Conservation (phyloP, 108 stramenopile genomes). For the Fistulifera solaris region DNA sequence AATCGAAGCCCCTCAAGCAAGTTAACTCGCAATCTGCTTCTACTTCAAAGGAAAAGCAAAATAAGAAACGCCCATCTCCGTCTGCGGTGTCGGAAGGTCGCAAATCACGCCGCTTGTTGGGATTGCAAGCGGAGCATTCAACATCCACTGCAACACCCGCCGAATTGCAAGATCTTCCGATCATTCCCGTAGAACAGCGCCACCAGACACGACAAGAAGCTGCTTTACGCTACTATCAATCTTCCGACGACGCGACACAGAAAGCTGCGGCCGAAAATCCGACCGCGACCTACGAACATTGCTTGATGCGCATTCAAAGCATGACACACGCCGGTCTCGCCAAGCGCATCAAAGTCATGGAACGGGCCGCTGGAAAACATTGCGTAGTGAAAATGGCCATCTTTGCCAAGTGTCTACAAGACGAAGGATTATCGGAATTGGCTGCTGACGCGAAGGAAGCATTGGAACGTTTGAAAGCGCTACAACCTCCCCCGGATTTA, state of each 20-base stretch:
- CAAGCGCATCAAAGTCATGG: conserved; percentile 74
- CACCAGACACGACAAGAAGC: conserved; percentile 54
- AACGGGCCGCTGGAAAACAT: conserved; percentile 81
- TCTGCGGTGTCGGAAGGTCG: conserved; percentile 13
- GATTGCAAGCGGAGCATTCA: conserved; percentile 20
- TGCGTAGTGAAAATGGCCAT: conserved; percentile 89
- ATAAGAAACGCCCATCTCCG: conserved; percentile 5
- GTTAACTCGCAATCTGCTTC: neutral
- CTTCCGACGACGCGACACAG: conserved; percentile 6
- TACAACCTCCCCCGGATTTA: conserved; percentile 45
- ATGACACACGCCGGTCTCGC: conserved; percentile 68
- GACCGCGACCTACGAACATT: conserved; percentile 85
- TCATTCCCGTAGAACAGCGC: conserved; percentile 48
- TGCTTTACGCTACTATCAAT: conserved; percentile 23
- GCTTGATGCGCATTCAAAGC: conserved; percentile 63
- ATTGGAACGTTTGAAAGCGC: conserved; percentile 74
- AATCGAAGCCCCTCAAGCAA: neutral
- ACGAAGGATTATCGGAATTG: conserved; percentile 72
- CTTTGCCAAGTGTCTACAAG: conserved; percentile 80
- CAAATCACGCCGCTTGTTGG: conserved; percentile 48
- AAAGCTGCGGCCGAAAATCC: conserved; percentile 59
- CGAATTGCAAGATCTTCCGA: conserved; percentile 19
- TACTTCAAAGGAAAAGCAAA: neutral
- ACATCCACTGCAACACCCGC: no score
- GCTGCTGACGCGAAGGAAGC: conserved; percentile 60